phyloP scores from a whole-genome alignment of 2,329 filamentous ascomycete genomes.

The Chaetomium olivaceum region DNA sequence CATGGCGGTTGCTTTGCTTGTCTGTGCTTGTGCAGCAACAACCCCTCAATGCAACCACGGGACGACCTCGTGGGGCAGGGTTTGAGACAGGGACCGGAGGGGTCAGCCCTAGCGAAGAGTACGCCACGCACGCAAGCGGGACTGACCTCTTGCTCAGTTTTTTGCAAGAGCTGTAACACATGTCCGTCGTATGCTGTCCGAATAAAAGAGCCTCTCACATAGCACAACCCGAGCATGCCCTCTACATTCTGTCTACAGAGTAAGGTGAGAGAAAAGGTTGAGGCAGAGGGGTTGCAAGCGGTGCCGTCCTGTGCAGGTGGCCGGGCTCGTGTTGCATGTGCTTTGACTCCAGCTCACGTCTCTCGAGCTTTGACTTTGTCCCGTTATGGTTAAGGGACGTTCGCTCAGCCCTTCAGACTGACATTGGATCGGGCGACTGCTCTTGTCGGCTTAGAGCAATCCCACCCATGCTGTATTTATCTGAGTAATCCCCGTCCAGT shows the following conservation, averaged over 20 bases:
- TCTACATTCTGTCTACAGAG: too few species aligned
- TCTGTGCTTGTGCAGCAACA: not conserved
- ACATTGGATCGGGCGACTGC: not conserved
- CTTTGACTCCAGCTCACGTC: not conserved
- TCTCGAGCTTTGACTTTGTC: slow-evolving; percentile 1
- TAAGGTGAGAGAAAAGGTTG: not conserved
- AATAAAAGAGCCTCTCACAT: too few species aligned
- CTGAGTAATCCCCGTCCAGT: not conserved
- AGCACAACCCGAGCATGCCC: too few species aligned
- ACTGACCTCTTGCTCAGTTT: too few species aligned
- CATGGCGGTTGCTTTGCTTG: not conserved
- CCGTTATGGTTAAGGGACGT: not conserved
- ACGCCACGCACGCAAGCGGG: too few species aligned
- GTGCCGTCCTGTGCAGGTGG: not conserved
- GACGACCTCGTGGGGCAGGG: not conserved
- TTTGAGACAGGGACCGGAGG: not conserved
- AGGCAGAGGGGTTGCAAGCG: not conserved
- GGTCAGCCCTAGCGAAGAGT: not conserved
- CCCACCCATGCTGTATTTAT: not conserved
- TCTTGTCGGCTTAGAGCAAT: not conserved
- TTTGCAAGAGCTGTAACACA: too few species aligned
- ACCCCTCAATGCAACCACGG: slow-evolving; percentile 9
- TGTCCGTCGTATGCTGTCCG: too few species aligned
- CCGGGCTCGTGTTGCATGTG: not conserved
- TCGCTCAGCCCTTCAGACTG: not conserved